Conservation (phyloP, 352 stramenopile genomes). For the Globisporangium lucens region DNA sequence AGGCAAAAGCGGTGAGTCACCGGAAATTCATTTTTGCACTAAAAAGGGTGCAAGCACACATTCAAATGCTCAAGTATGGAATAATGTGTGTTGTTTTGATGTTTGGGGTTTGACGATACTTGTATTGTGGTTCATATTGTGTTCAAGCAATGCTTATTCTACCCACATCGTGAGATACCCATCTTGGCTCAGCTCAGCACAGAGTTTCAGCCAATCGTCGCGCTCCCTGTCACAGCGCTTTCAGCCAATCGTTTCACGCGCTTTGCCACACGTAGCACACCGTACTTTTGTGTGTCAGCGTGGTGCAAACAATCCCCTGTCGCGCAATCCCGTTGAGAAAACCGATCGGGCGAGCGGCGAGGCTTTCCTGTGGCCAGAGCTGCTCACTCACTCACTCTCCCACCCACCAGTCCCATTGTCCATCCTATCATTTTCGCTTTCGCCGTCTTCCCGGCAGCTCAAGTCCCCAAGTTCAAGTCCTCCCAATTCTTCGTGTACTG, state of each 20-base stretch:
- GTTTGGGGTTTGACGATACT: neutral
- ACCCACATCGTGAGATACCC: neutral
- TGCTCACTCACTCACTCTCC: neutral
- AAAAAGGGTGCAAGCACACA: neutral
- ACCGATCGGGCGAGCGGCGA: neutral
- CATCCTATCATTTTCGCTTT: constrained; percentile 4
- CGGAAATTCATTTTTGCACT: neutral
- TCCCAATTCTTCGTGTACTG: neutral
- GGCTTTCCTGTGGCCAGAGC: no score
- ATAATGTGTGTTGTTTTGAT: no score
- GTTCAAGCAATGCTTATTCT: neutral
- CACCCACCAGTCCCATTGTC: neutral
- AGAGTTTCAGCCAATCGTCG: neutral
- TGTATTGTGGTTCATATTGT: neutral
- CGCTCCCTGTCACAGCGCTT: neutral
- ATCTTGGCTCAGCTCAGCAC: neutral
- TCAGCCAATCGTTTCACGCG: neutral
- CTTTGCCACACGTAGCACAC: neutral
- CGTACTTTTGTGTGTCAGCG: neutral
- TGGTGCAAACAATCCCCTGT: neutral
- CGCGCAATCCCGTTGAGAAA: neutral
- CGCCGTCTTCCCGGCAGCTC: neutral
- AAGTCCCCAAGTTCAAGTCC: neutral
- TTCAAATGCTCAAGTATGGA: neutral
- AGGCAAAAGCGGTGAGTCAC: neutral